A percentile compares a stretch with the other conserved stretches of the same genome.
phyloP scores from a whole-genome alignment of 345 rosid genomes.

The Gossypium arboreum region DNA sequence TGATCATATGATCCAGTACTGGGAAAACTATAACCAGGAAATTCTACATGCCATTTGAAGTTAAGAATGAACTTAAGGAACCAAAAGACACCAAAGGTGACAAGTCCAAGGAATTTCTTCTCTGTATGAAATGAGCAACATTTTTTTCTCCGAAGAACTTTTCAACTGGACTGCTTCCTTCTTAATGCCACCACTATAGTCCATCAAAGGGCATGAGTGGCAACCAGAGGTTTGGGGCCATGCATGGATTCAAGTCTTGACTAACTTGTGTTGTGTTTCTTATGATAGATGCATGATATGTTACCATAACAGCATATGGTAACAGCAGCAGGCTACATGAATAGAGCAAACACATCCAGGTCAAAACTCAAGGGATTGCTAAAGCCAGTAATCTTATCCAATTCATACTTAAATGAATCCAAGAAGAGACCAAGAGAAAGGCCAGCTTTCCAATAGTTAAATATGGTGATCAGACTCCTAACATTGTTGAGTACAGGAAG shows the following conservation, averaged over 20 bases:
- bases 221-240: neutral
- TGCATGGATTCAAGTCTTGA: neutral
- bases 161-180: neutral
- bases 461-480: constrained; percentile 55
- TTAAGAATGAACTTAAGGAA: neutral
- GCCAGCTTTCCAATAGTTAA: constrained; percentile 91
- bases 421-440: constrained; percentile 86
- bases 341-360: constrained; percentile 21
- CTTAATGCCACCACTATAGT: neutral
- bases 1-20: neutral
- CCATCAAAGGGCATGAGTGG: neutral
- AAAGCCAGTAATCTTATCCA: constrained; percentile 25
- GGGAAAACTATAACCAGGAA: neutral
- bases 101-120: neutral
- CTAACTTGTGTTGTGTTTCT: neutral
- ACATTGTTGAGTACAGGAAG: constrained; percentile 43
- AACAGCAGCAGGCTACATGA: constrained; percentile 14
- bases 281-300: neutral
- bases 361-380: constrained; percentile 24
- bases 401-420: constrained; percentile 84
- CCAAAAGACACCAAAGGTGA: neutral
- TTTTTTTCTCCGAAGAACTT: neutral
- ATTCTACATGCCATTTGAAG: neutral
- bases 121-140: neutral
- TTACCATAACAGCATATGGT: neutral